Evolutionary conservation across 768 basidiomycete species (phyloP), one percentile per base, ranked within the genome.

Genomic region (Panus rudis): DNA sequence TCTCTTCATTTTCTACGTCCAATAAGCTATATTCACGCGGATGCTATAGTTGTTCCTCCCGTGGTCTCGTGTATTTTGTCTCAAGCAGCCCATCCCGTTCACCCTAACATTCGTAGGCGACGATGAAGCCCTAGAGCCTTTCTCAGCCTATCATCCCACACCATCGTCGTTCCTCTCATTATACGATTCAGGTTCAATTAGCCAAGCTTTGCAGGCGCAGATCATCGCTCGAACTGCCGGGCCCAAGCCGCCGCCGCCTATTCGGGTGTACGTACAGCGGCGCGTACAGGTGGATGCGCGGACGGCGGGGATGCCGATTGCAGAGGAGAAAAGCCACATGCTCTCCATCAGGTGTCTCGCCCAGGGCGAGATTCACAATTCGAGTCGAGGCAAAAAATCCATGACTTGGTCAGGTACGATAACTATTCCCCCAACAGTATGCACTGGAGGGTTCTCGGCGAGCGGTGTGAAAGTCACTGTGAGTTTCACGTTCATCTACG

Each of bases 341-440:
- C 32, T 40, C 37, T 22, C 45, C 5, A 34, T 40, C 13, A 50
- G 46, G 37, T 23, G 21, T 22, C 27, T 58, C n/a, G 56, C 50
- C 11, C 48, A 51, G 13, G 59, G 57, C 14, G 43, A 45, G 10
- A 42, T 58, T 17, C 50, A 58, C 43, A 45, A 33, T 39, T 42
- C 42, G 25, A 51, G 37, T 23, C 41, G 49, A n/a, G 42, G 38
- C 22, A 8, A 28, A 8, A 46, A 32, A 25, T 48, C 48, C 10
- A 27, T 57, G 14, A 51, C 52, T 17, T 60, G 59, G 59, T 48
- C 59, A 5, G 57, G 59, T 4, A 43, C 48, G 33, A 48, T 60
- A 41, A 45, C 45, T 20, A 32, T 57, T 11, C 46, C 55, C 1
- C 32, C 46, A 17, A 11, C 34, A 13, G 42, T 50, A 25, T 27